phyloP scores from a whole-genome alignment of 805 yeast species.

The Cyberlindnera nakhonratchasimensis region DNA sequence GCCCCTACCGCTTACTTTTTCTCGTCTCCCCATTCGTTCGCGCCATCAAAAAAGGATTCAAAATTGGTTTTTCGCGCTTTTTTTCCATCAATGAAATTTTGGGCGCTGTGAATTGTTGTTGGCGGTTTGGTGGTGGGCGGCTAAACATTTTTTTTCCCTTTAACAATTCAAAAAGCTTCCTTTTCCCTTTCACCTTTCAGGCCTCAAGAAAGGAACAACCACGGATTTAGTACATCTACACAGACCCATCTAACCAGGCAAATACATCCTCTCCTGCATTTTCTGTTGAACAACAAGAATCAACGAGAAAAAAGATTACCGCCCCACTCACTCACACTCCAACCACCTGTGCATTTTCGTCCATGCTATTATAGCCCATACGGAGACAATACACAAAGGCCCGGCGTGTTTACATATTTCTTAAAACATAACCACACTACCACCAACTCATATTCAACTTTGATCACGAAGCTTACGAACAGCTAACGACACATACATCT shows the following conservation, averaged over 20 bases:
- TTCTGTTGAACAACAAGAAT: too few relatives aligned
- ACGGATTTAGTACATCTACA: too few relatives aligned
- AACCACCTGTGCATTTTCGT: too few relatives aligned
- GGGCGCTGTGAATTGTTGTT: neutral
- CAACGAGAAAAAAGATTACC: too few relatives aligned
- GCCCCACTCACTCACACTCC: too few relatives aligned
- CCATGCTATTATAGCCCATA: conserved; percentile 13
- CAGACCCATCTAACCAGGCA: neutral
- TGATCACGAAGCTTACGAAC: conserved; percentile 10
- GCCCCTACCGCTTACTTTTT: conserved; percentile 19
- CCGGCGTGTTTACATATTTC: conserved; percentile 5
- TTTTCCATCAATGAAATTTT: conserved; percentile 4
- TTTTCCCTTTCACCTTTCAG: too few relatives aligned
- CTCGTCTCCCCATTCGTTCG: conserved; percentile 17
- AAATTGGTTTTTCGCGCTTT: conserved; percentile 7
- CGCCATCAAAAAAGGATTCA: neutral
- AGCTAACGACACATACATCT: conserved; percentile 5
- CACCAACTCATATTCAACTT: neutral
- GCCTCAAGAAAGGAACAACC: too few relatives aligned
- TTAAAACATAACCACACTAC: too few relatives aligned
- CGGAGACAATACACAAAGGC: conserved; percentile 1
- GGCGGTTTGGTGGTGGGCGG: conserved; percentile 8
- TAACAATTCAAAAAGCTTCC: too few relatives aligned
- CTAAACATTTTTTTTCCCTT: too few relatives aligned
- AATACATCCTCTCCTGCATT: too few relatives aligned